A percentile compares a stretch with the other conserved stretches of the same genome.
These are phyloP conservation scores for Barnettozyma populi DNA, from an alignment of 805 yeast species.

Conservation along the genomic window DNA sequence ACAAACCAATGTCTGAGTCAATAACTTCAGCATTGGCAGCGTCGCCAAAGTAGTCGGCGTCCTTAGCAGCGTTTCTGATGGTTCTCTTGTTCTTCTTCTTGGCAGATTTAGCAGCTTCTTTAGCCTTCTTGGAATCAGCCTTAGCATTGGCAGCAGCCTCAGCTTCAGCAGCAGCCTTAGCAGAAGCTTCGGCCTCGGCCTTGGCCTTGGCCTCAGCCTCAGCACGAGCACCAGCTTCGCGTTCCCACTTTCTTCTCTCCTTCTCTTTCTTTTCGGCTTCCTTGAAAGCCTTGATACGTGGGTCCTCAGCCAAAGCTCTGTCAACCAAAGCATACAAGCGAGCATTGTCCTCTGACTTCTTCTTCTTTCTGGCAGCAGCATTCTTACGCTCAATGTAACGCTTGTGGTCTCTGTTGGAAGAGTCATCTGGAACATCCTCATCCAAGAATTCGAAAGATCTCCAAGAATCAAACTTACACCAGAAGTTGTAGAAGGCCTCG, in stretches of 20 bases:
- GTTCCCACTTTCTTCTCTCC: slow-evolving; percentile 95
- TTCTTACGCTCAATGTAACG: slow-evolving; percentile 98
- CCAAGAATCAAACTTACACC: slow-evolving; percentile 96
- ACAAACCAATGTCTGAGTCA: slow-evolving; percentile 73
- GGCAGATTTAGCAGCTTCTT: slow-evolving; percentile 83
- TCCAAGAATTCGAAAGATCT: slow-evolving; percentile 96
- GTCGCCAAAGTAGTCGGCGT: slow-evolving; percentile 78
- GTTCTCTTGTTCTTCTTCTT: slow-evolving; percentile 96
- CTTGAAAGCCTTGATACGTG: slow-evolving; percentile 90
- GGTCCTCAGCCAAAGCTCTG: slow-evolving; percentile 85
- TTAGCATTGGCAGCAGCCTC: slow-evolving; percentile 58
- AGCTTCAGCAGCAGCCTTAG: slow-evolving; percentile 70
- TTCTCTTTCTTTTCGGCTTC: slow-evolving; percentile 92
- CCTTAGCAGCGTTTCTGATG: slow-evolving; percentile 78
- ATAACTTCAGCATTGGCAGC: slow-evolving; percentile 59
- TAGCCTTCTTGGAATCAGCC: slow-evolving; percentile 87
- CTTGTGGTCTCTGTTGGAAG: slow-evolving; percentile 98
- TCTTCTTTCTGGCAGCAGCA: slow-evolving; percentile 93
- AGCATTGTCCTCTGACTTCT: slow-evolving; percentile 94
- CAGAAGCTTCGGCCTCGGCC: slow-evolving; percentile 86
- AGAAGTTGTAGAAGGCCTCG: slow-evolving; percentile 84
- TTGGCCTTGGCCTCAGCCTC: slow-evolving; percentile 90
- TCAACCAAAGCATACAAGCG: slow-evolving; percentile 81
- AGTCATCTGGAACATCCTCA: slow-evolving; percentile 99
- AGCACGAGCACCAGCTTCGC: slow-evolving; percentile 94